Evolutionary conservation across 2,329 filamentous ascomycete species (phyloP).

Genomic region (Cytospora piceicola): DNA sequence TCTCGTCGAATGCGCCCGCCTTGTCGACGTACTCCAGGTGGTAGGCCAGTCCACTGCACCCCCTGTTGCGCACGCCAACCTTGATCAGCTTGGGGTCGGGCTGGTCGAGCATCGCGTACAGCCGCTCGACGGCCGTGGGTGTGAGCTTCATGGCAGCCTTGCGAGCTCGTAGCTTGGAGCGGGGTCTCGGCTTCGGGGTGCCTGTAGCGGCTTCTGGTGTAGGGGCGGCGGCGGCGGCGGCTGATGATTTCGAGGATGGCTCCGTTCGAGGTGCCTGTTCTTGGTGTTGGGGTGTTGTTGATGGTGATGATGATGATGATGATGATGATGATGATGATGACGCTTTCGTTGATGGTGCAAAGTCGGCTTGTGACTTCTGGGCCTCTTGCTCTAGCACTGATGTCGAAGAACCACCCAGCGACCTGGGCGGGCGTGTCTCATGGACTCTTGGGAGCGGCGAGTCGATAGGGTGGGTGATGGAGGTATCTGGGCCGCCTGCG

Average conservation of each 20-base stretch:
- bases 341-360: slow-evolving; percentile 39
- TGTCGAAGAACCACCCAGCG: slow-evolving; percentile 40
- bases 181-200: slow-evolving; percentile 56
- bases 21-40: slow-evolving; percentile 95
- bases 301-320: slow-evolving; percentile 33
- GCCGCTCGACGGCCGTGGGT: slow-evolving; percentile 75
- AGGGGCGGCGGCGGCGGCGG: slow-evolving; percentile 25
- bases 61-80: slow-evolving; percentile 90
- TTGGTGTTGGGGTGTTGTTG: not conserved
- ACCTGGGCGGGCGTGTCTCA: slow-evolving; percentile 54
- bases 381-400: slow-evolving; percentile 65
- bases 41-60: slow-evolving; percentile 92
- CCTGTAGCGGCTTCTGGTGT: slow-evolving; percentile 45
- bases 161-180: slow-evolving; percentile 71
- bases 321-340: slow-evolving; percentile 9
- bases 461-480: slow-evolving; percentile 48
- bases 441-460: slow-evolving; percentile 52
- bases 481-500: slow-evolving; percentile 50
- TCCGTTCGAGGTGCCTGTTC: not conserved
- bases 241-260: slow-evolving; percentile 7
- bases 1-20: slow-evolving; percentile 84
- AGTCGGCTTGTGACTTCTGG: slow-evolving; percentile 63
- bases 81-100: slow-evolving; percentile 92
- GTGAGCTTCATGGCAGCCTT: slow-evolving; percentile 93
- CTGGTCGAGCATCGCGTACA: slow-evolving; percentile 76